These are phyloP conservation scores for Biscogniauxia mediterranea DNA, from an alignment of 2,329 filamentous ascomycete genomes.

Conservation along the genomic window DNA sequence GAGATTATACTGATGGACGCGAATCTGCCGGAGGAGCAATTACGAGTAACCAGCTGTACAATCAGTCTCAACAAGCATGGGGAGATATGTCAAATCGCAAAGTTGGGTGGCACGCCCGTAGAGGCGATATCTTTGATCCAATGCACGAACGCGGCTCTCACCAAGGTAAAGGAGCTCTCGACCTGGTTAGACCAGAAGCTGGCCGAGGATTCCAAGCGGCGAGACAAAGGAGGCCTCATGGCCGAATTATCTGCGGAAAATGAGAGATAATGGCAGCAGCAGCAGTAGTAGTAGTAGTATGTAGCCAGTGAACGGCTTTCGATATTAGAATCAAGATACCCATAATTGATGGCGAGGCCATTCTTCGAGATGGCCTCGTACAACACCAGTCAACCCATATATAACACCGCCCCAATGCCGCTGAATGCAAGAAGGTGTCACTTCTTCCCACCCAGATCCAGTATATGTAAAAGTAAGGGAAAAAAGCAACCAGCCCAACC, in stretches of 20 bases:
- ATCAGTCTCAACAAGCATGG: constrained; percentile 87
- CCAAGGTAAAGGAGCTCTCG: constrained; percentile 79
- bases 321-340: constrained; percentile 36
- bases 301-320: constrained; percentile 2
- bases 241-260: constrained; percentile 82
- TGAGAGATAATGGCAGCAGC: constrained; percentile 56
- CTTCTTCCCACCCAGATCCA: constrained; percentile 16
- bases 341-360: constrained; percentile 23
- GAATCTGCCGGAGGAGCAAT: constrained; percentile 71
- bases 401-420: constrained; percentile 28
- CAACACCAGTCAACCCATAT: constrained; percentile 8
- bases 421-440: constrained; percentile 25
- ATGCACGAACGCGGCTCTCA: constrained; percentile 71
- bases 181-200: constrained; percentile 70
- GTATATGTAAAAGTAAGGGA: neutral
- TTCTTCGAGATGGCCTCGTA: constrained; percentile 16
- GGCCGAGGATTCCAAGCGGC: constrained; percentile 73
- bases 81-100: constrained; percentile 87
- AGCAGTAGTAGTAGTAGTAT: neutral
- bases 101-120: constrained; percentile 79
- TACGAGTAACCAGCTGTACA: constrained; percentile 70
- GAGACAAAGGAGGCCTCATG: constrained; percentile 75
- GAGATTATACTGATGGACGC: constrained; percentile 72
- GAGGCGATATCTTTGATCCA: constrained; percentile 76
- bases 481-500: neutral